Conservation (phyloP, 352 stramenopile genomes). For the Phytophthora crassamura region DNA sequence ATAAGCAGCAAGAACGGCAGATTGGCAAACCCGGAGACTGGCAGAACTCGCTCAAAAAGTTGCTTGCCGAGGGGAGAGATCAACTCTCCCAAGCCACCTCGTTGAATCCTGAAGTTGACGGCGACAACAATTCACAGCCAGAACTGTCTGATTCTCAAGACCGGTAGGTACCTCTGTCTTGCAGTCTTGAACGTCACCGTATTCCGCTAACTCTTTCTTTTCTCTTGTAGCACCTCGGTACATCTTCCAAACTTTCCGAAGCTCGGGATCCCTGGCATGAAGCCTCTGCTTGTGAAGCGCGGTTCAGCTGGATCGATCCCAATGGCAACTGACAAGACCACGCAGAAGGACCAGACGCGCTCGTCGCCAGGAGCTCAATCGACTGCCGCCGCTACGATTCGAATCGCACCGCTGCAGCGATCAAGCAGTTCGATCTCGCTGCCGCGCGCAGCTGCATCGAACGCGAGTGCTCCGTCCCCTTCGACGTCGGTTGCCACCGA, state of each 20-base stretch:
- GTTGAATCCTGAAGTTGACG: slow-evolving; percentile 10
- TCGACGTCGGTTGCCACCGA: slow-evolving; percentile 12
- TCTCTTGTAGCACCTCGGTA: neutral
- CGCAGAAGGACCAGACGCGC: slow-evolving; percentile 19
- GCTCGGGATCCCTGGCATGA: slow-evolving; percentile 59
- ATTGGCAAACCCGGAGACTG: slow-evolving; percentile 41
- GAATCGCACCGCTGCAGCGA: slow-evolving; percentile 23
- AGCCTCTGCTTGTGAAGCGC: slow-evolving; percentile 43
- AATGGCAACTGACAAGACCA: slow-evolving; percentile 4
- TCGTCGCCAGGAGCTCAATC: neutral
- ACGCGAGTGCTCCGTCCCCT: slow-evolving; percentile 11
- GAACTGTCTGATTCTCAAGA: slow-evolving; percentile 1
- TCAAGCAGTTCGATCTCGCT: slow-evolving; percentile 20
- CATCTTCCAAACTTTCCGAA: slow-evolving; percentile 59
- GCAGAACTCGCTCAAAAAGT: slow-evolving; percentile 66
- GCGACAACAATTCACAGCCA: slow-evolving; percentile 9
- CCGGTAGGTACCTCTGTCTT: neutral
- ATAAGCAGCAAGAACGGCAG: slow-evolving; percentile 33
- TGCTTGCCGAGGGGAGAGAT: slow-evolving; percentile 53
- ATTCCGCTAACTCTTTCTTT: neutral
- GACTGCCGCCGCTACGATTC: neutral
- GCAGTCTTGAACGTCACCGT: too few species aligned
- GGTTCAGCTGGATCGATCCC: slow-evolving; percentile 26
- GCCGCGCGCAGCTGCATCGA: neutral
- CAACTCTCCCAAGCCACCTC: slow-evolving; percentile 5